Conservation (phyloP, 2,329 filamentous ascomycete genomes). For the Botrytis cinerea region DNA sequence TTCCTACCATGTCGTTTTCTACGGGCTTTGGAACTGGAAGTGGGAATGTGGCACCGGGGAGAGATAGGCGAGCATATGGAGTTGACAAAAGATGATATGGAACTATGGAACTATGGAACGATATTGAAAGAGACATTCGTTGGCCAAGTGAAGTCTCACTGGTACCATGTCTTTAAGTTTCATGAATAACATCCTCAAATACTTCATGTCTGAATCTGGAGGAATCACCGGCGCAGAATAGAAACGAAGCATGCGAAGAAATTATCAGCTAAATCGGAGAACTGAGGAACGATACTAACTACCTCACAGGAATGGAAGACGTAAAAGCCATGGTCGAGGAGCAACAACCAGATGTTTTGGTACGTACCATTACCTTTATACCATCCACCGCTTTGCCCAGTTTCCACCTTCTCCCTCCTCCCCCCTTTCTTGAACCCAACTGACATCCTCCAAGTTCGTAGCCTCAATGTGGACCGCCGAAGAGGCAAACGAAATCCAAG, state of each 20-base stretch:
- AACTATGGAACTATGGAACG: not conserved
- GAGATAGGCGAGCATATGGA: not conserved
- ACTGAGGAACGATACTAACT: not conserved
- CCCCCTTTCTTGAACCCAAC: not conserved
- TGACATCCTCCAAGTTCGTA: constrained; percentile 51
- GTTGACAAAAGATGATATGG: not conserved
- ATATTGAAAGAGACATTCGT: not conserved
- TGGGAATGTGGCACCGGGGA: no score
- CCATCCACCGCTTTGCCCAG: no score
- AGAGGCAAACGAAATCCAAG: constrained; percentile 48
- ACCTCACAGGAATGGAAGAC: constrained; percentile 52
- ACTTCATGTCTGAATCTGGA: not conserved
- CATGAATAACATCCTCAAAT: not conserved
- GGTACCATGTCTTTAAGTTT: rapidly evolving
- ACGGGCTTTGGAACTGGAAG: not conserved
- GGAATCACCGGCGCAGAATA: rapidly evolving
- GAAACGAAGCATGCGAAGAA: not conserved
- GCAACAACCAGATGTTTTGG: constrained; percentile 55
- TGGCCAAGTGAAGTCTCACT: not conserved
- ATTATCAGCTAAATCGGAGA: no score
- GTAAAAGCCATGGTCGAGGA: constrained; percentile 55
- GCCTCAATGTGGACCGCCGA: constrained; percentile 57
- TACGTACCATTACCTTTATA: constrained; percentile 40
- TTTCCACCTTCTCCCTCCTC: no score
- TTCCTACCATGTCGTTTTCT: not conserved